These are phyloP conservation scores for Heterobasidion irregulare DNA, from an alignment of 1,284 basidiomycete genomes.

Conservation along the genomic window DNA sequence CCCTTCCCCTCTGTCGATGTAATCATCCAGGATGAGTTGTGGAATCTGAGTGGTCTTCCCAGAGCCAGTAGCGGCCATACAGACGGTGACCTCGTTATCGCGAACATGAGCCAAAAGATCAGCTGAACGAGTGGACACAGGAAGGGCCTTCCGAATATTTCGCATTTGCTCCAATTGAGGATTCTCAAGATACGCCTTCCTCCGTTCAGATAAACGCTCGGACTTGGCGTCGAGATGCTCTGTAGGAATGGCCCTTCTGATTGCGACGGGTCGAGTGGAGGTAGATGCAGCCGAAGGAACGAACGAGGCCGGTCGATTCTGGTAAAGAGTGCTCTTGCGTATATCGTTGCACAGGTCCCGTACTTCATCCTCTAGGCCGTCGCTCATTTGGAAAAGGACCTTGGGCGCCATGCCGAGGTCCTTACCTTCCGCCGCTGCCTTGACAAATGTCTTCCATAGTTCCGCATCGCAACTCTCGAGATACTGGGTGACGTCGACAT, in stretches of 20 bases:
- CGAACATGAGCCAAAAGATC: constrained; percentile 67
- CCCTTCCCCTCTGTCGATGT: constrained; percentile 73
- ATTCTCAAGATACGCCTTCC: constrained; percentile 58
- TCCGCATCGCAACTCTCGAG: constrained; percentile 77
- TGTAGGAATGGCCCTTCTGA: background rate
- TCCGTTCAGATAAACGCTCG: constrained; percentile 40
- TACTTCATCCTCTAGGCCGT: constrained; percentile 67
- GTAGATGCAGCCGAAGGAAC: constrained; percentile 10
- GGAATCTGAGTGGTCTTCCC: constrained; percentile 97
- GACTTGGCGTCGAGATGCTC: constrained; percentile 47
- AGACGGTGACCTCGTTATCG: constrained; percentile 82
- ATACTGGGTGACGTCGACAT: constrained; percentile 84
- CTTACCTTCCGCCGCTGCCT: constrained; percentile 53
- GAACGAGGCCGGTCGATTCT: constrained; percentile 31
- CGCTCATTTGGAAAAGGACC: constrained; percentile 66
- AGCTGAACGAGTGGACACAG: constrained; percentile 63
- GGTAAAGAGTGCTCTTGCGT: constrained; percentile 42
- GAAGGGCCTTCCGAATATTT: constrained; percentile 56
- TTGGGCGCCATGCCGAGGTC: constrained; percentile 66
- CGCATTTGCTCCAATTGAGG: constrained; percentile 64
- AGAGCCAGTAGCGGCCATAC: constrained; percentile 93
- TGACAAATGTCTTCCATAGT: constrained; percentile 72
- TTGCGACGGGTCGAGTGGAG: constrained; percentile 6
- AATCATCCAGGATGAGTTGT: constrained; percentile 86
- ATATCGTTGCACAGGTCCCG: constrained; percentile 68